Evolutionary conservation across 768 basidiomycete genomes (phyloP), one percentile per base, ranked within the genome.

Genomic region (Phlebiopsis flavidoalba): DNA sequence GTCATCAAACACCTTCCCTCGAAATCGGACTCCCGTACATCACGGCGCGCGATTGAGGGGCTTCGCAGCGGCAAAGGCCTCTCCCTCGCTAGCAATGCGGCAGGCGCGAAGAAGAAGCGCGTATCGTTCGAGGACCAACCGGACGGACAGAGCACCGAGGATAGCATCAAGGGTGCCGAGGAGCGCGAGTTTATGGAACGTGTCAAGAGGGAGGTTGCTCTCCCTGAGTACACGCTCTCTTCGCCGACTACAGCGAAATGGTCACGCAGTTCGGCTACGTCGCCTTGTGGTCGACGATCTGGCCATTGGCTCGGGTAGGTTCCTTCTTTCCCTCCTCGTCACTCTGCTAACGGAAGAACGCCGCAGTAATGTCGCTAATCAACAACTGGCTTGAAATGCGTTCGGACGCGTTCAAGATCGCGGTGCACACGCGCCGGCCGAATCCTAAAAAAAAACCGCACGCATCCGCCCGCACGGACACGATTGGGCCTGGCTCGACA

Each of bases 231-330:
- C 67, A 82, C 86, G 37, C 76, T 89, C 76, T 89, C 6, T 95
- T 93, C 67, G 83, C 78, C 56, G 96, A 98, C 74, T 99, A 96
- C 73, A 86, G 85, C 67, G 97, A 99, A 76, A 98, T 99, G 95
- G 91, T 91, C 15, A 89, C 90, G 8, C 93, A 95, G 68, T 97
- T 96, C 71, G 95, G 96, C 0, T 95, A 96, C 70, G 86, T 98
- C 33, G 86, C 85, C 8, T 77, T 98, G 21, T 98, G 95, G 93
- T 91, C 87, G 50, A 87, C 92, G 33, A 92, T 95, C 60, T 98
- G 95, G 94, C 93, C 95, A 2, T 77, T 98, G 17, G 89, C 93
- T 2, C 93, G 24, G 79, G 88, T 88, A 49, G 43, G 63, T 35
- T 11, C 40, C n/a, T 21, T 36, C 54, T 19, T 17, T 43, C 35